Evolutionary conservation across 2,329 filamentous ascomycete species (phyloP).

Genomic region (Ascosphaera aggregata): DNA sequence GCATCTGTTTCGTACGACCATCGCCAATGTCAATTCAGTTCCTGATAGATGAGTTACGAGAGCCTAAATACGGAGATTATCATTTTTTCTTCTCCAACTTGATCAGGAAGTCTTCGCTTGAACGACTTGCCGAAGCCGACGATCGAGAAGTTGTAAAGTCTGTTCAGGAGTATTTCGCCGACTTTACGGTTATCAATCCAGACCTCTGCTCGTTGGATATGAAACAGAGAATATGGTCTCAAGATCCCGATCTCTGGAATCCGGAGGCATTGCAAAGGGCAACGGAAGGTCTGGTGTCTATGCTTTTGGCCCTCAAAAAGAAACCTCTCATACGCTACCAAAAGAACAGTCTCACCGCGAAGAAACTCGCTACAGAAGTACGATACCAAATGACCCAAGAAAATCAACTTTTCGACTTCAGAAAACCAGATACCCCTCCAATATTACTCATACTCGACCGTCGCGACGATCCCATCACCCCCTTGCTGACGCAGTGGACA

Average conservation of each 20-base stretch:
- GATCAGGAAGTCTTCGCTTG: conserved; percentile 84
- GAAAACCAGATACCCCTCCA: conserved; percentile 81
- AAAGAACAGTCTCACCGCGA: conserved; percentile 70
- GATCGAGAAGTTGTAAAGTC: conserved; percentile 90
- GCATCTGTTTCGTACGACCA: conserved; percentile 77
- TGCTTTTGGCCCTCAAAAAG: conserved; percentile 81
- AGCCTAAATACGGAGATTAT: conserved; percentile 96
- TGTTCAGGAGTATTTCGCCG: conserved; percentile 90
- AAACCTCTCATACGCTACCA: conserved; percentile 85
- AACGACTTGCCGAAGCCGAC: conserved; percentile 84
- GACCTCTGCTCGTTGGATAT: conserved; percentile 72
- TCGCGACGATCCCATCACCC: conserved; percentile 84
- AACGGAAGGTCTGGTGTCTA: conserved; percentile 65
- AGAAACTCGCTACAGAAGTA: conserved; percentile 82
- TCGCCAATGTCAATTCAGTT: conserved; percentile 82
- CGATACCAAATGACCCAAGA: conserved; percentile 88
- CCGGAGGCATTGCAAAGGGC: conserved; percentile 65
- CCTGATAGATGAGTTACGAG: conserved; percentile 82
- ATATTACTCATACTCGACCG: conserved; percentile 79
- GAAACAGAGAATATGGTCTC: conserved; percentile 56
- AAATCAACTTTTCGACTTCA: conserved; percentile 88
- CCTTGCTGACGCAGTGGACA: conserved; percentile 89
- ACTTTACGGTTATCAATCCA: conserved; percentile 86
- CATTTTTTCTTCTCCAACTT: conserved; percentile 96
- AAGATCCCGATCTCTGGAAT: conserved; percentile 72